Evolutionary conservation across 148 eudicot genomes (phyloP).

Genomic region (Rhododendron ferrugineum): DNA sequence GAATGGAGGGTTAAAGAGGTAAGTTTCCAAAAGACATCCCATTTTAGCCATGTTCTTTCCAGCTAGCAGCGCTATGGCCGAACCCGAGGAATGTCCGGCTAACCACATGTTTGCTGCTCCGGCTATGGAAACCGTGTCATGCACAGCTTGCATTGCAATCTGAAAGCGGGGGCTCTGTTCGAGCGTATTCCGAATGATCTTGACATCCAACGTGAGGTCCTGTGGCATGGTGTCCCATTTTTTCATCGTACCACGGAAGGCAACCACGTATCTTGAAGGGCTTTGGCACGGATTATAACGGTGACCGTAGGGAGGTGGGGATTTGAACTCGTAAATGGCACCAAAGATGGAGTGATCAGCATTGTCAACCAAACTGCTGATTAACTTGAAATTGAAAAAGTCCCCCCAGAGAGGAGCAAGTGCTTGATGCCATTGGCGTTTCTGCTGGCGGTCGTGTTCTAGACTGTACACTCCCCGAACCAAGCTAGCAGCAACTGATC

Average conservation of each 20-base stretch:
- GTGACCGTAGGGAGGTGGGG: no score
- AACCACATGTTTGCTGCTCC: conserved; percentile 49
- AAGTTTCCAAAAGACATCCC: conserved; percentile 38
- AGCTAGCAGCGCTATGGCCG: conserved; percentile 57
- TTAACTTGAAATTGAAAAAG: conserved; percentile 39
- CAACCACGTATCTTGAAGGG: no score
- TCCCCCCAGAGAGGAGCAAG: conserved; percentile 78
- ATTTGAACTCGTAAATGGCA: no score
- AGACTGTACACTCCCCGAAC: conserved; percentile 65
- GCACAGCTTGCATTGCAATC: no score
- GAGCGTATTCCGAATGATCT: no score
- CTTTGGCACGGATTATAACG: no score
- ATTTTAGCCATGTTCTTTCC: conserved; percentile 54
- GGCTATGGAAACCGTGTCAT: background rate
- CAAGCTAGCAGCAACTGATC: conserved; percentile 64
- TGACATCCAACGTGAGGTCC: no score
- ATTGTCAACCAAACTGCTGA: conserved; percentile 16
- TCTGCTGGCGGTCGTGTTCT: conserved; percentile 57
- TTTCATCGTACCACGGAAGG: no score
- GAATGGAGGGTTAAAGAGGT: conserved; percentile 81
- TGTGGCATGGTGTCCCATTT: no score
- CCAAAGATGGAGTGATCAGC: no score
- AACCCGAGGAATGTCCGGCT: conserved; percentile 68
- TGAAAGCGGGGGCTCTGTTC: no score
- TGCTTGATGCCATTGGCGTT: conserved; percentile 38